Evolutionary conservation across 2,329 filamentous ascomycete genomes (phyloP).

Genomic region (Fonsecaea nubica): DNA sequence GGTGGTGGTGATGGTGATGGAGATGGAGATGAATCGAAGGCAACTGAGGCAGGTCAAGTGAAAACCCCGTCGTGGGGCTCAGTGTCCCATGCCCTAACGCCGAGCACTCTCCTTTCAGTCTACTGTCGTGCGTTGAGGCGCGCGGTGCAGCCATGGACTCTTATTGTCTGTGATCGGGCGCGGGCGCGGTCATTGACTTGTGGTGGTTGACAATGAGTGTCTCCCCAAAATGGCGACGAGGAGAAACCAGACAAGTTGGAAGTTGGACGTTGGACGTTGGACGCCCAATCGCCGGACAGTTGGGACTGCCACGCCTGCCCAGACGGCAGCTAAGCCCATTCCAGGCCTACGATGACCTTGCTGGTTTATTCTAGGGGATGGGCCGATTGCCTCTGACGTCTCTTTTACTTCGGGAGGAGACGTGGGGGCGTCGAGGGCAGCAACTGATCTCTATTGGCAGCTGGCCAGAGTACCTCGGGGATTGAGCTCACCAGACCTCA

Average conservation of each 20-base stretch:
- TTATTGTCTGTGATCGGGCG: background rate
- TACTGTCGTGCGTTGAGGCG: background rate
- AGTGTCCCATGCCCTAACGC: background rate
- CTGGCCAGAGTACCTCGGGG: too few relatives aligned
- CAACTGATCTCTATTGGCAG: background rate
- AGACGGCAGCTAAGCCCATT: background rate
- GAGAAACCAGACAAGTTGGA: background rate
- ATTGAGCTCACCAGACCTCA: too few relatives aligned
- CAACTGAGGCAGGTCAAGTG: background rate
- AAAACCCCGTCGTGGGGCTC: background rate
- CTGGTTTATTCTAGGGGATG: background rate
- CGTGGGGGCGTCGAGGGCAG: background rate
- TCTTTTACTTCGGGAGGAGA: background rate
- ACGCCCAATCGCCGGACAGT: background rate
- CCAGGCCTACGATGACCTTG: background rate
- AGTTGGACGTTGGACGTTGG: background rate
- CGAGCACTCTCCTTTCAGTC: background rate
- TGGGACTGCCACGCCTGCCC: background rate
- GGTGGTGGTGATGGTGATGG: background rate
- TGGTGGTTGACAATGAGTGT: background rate
- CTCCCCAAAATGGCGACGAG: background rate
- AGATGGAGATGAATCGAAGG: background rate
- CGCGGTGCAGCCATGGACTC: constrained; percentile 6
- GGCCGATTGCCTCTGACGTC: background rate
- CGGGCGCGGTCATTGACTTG: background rate